phyloP scores from a whole-genome alignment of 305 asterid species.

The Fraxinus nigra region DNA sequence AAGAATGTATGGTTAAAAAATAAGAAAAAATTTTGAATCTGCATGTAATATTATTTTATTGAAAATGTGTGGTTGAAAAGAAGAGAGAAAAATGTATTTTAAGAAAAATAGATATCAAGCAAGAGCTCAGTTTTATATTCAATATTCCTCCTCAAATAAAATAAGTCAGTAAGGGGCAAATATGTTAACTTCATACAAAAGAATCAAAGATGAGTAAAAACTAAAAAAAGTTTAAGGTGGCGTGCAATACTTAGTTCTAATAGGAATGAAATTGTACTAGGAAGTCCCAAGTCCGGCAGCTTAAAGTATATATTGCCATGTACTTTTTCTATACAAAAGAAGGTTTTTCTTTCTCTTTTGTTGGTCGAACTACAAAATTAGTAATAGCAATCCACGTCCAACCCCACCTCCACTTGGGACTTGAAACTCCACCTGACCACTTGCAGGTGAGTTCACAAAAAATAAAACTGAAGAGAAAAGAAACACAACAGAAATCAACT shows the following conservation, averaged over 20 bases:
- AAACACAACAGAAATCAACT: not conserved
- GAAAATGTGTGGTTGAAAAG: too few relatives aligned
- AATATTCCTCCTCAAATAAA: not conserved
- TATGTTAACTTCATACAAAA: not conserved
- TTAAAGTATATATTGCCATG: not conserved
- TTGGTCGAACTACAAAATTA: not conserved
- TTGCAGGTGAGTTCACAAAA: not conserved
- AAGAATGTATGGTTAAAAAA: too few relatives aligned
- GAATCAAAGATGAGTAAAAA: not conserved
- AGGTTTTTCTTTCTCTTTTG: not conserved
- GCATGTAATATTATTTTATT: too few relatives aligned
- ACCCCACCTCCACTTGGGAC: not conserved
- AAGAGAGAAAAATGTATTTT: too few relatives aligned
- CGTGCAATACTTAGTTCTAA: not conserved
- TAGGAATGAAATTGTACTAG: not conserved
- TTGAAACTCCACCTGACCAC: not conserved
- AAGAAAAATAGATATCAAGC: too few relatives aligned
- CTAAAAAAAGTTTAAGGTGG: not conserved
- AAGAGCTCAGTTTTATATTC: not conserved
- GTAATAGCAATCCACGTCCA: not conserved
- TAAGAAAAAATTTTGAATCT: too few relatives aligned
- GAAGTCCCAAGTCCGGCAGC: too few relatives aligned
- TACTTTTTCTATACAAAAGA: not conserved
- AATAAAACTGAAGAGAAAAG: not conserved
- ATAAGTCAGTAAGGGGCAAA: not conserved